Evolutionary conservation across 768 basidiomycete species (phyloP).

Genomic region (Tulasnella sp.): DNA sequence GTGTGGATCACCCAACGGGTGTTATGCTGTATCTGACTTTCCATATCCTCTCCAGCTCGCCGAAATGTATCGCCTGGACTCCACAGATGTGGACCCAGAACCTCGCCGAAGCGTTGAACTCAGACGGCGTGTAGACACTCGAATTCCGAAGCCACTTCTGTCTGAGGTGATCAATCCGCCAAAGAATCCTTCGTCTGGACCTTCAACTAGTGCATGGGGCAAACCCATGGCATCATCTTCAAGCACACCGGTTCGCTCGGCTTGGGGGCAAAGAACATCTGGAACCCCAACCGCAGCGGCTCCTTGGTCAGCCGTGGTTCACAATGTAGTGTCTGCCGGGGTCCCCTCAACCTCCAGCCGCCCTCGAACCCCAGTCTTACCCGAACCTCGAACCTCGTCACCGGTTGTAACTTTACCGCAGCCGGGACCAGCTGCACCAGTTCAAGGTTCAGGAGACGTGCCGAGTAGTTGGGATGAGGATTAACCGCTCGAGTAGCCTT

Average conservation of each 20-base stretch:
- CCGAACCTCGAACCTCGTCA: background rate
- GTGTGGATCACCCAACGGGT: slow-evolving; percentile 21
- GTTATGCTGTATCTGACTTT: background rate
- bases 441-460: background rate
- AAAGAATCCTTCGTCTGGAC: background rate
- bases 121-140: slow-evolving; percentile 68
- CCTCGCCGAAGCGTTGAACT: slow-evolving; percentile 80
- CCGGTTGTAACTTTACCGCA: background rate
- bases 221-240: background rate
- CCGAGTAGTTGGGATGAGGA: background rate
- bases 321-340: background rate
- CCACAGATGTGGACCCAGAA: slow-evolving; percentile 83
- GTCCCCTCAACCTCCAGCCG: background rate
- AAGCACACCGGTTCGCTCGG: background rate
- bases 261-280: slow-evolving; percentile 12
- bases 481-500: background rate
- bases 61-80: slow-evolving; percentile 67
- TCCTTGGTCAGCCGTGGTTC: background rate
- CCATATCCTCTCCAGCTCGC: slow-evolving; percentile 42
- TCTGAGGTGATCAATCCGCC: slow-evolving; percentile 31
- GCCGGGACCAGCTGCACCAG: background rate
- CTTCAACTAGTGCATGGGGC: background rate
- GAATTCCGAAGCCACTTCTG: slow-evolving; percentile 60
- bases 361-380: background rate
- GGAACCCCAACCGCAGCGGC: background rate